Evolutionary conservation across 1,284 basidiomycete species (phyloP).

Genomic region (Agroathelia rolfsii): DNA sequence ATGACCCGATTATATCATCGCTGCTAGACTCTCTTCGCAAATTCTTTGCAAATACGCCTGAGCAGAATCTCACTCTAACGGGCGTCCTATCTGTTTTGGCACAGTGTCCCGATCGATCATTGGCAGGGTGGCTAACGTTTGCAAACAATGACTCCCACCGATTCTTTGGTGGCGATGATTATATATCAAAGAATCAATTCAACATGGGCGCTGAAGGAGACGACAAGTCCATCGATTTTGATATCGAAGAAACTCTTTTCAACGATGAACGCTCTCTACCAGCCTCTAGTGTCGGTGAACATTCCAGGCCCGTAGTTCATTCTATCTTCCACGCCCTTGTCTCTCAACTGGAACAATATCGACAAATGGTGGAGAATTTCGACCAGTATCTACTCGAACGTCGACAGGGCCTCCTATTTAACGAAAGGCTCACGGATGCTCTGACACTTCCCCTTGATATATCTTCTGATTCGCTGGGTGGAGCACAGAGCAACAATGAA

Average conservation of each 20-base stretch:
- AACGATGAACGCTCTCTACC: conserved; percentile 49
- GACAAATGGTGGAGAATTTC: conserved; percentile 67
- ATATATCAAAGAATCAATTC: conserved; percentile 16
- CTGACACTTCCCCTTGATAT: conserved; percentile 65
- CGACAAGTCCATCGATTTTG: conserved; percentile 70
- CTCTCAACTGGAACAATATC: conserved; percentile 71
- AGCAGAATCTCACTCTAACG: conserved; percentile 83
- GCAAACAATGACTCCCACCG: conserved; percentile 29
- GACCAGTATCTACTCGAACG: conserved; percentile 81
- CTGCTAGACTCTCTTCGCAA: conserved; percentile 64
- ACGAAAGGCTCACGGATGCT: conserved; percentile 89
- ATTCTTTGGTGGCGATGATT: conserved; percentile 15
- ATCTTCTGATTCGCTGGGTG: conserved; percentile 31
- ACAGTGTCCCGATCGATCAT: conserved; percentile 73
- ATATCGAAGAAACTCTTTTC: conserved; percentile 54
- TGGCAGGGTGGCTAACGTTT: conserved; percentile 83
- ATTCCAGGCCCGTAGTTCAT: conserved; percentile 68
- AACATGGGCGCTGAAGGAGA: conserved; percentile 53
- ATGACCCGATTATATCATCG: conserved; percentile 67
- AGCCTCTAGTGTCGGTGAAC: conserved; percentile 57
- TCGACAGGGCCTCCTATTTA: conserved; percentile 82
- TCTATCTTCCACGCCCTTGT: conserved; percentile 72
- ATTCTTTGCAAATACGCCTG: conserved; percentile 82
- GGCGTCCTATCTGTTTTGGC: conserved; percentile 74
- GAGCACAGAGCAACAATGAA: no score